Evolutionary conservation across 768 basidiomycete genomes (phyloP), one percentile per base, ranked within the genome.

Genomic region (Mycena alexandri): DNA sequence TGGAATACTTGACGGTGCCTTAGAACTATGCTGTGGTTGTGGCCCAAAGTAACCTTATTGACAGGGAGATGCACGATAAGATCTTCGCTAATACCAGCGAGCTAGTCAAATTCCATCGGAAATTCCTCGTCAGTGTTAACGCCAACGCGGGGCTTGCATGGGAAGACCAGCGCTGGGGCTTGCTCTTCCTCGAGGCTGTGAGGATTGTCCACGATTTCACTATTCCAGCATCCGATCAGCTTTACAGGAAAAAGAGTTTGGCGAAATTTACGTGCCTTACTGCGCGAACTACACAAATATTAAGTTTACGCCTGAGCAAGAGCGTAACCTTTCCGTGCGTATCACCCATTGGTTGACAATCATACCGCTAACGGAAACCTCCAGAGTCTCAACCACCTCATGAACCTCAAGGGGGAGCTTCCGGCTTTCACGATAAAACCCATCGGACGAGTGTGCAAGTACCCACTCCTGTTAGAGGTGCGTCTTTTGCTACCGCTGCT

Each of bases 351-450:
- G 63, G 60, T 68, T 53, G 69, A 68, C 58, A 59, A 10, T 9
- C 9, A 38, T 14, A 38, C 38, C 14, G 14, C 38, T 38, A 2
- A 38, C 11, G 14, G 38, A 14, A 38, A 38, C 14, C n/a, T 14
- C 11, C 74, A 94, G 93, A 85, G 87, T 69, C 83, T 93, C 75
- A 92, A 92, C 80, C 86, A 90, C 79, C 83, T 94, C 82, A 92
- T 96, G 79, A 92, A 94, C 72, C 90, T 90, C 73, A 93, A 93
- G 47, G 10, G 77, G 96, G 38, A 99, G 75, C 85, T 99, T 42
- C 93, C 94, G 65, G 95, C 94, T 11, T 97, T 98, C 80, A 88
- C 98, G 65, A 98, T 98, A 85, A 98, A 98, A 82, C 97, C 97
- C 9, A 92, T 99, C 51, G 96, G 98, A 78, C 90, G 97, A 65